phyloP scores from a whole-genome alignment of 1,284 basidiomycete species.

The Lignosus rhinocerotis region DNA sequence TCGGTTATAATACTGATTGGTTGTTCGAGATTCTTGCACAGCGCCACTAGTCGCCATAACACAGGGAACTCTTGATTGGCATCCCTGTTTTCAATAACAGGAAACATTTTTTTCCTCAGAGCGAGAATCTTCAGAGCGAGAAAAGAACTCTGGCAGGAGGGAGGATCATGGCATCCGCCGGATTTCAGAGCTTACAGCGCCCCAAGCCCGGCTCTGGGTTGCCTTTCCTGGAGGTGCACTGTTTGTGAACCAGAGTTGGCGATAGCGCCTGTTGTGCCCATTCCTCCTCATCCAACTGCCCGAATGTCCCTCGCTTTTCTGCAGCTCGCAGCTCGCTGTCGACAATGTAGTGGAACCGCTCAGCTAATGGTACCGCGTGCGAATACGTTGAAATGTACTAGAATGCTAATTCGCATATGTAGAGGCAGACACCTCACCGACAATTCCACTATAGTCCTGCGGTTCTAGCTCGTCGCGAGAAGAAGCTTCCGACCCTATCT shows the following conservation, averaged over 20 bases:
- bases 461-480: constrained; percentile 46
- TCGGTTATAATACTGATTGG: no score
- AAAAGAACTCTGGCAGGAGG: no score
- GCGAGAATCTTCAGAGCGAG: no score
- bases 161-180: no score
- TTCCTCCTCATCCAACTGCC: not conserved
- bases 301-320: constrained; percentile 25
- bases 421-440: constrained; percentile 32
- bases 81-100: no score
- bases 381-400: no score
- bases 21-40: no score
- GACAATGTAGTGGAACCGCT: constrained; percentile 22
- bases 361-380: constrained; percentile 3
- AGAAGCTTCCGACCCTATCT: constrained; percentile 51
- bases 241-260: not conserved
- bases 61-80: no score
- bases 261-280: not conserved
- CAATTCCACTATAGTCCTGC: constrained; percentile 52
- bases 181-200: no score
- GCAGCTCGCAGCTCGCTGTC: constrained; percentile 24
- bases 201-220: not conserved
- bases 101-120: no score
- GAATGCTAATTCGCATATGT: not conserved
- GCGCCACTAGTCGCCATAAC: no score
- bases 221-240: not conserved